phyloP scores from a whole-genome alignment of 345 rosid species.

The Moringa oleifera region DNA sequence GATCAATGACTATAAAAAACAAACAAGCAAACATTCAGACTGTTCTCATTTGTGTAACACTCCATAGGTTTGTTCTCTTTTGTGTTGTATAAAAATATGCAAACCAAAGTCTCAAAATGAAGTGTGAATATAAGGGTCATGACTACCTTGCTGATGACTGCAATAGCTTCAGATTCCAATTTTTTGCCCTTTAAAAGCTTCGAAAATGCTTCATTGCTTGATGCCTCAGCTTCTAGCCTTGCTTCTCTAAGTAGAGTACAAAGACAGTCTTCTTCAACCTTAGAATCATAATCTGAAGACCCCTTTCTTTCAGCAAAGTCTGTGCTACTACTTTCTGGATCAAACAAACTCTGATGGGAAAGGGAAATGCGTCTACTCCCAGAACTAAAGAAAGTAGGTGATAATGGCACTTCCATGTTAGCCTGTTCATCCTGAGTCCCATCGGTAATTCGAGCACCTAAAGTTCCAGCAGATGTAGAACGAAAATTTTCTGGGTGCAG shows the following conservation, averaged over 20 bases:
- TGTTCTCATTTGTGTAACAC: neutral
- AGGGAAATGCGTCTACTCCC: constrained; percentile 9
- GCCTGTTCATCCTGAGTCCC: constrained; percentile 26
- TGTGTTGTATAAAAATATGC: neutral
- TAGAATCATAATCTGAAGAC: constrained; percentile 32
- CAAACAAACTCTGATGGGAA: constrained; percentile 15
- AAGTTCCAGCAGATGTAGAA: constrained; percentile 21
- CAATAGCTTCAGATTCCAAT: constrained; percentile 41
- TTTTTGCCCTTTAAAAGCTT: constrained; percentile 28
- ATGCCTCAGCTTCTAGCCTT: constrained; percentile 27
- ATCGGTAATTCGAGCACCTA: constrained; percentile 17
- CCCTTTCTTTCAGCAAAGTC: constrained; percentile 26
- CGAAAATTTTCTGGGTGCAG: constrained; percentile 10
- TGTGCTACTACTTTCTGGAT: constrained; percentile 22
- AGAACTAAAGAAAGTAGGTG: constrained; percentile 16
- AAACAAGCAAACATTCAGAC: neutral
- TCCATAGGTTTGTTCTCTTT: neutral
- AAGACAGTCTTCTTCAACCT: constrained; percentile 28
- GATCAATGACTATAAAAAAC: neutral
- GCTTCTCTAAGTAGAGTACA: constrained; percentile 26
- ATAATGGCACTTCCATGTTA: constrained; percentile 12
- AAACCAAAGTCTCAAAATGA: neutral
- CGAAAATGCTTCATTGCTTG: constrained; percentile 25
- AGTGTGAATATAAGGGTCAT: constrained; percentile 5
- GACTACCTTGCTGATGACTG: constrained; percentile 47